These are phyloP conservation scores for Hirsutella thompsonii DNA, from an alignment of 2,329 filamentous ascomycete genomes.

Conservation along the genomic window DNA sequence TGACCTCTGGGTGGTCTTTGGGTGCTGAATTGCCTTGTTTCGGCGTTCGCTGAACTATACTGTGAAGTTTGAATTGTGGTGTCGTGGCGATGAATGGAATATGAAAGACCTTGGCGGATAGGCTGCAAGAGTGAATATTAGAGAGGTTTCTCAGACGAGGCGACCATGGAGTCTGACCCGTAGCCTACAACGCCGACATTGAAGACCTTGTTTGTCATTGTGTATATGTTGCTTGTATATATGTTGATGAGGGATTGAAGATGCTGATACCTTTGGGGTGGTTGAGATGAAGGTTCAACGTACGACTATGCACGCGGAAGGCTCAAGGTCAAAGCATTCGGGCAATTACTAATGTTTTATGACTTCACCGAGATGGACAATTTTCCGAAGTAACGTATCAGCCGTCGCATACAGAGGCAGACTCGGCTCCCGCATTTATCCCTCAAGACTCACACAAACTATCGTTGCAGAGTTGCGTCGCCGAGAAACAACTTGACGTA, in stretches of 20 bases:
- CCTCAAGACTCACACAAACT: neutral
- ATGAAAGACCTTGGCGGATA: constrained; percentile 69
- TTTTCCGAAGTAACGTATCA: too few species aligned
- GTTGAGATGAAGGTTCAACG: too few species aligned
- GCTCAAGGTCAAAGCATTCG: too few species aligned
- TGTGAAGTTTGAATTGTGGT: constrained; percentile 53
- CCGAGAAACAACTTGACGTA: too few species aligned
- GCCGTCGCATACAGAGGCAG: too few species aligned
- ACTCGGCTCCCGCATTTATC: too few species aligned
- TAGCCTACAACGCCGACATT: constrained; percentile 40
- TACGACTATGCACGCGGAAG: too few species aligned
- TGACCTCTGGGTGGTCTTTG: constrained; percentile 51
- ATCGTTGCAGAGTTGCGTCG: neutral
- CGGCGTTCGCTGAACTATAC: constrained; percentile 64
- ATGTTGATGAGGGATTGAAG: too few species aligned
- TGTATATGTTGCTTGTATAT: neutral
- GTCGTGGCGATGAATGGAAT: constrained; percentile 63
- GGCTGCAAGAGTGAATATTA: constrained; percentile 18
- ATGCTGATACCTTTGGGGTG: too few species aligned
- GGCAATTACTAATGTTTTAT: neutral
- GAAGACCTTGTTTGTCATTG: constrained; percentile 25
- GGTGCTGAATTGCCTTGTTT: constrained; percentile 52
- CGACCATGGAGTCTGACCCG: constrained; percentile 23
- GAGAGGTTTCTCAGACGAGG: neutral
- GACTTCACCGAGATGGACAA: too few species aligned